phyloP scores from a whole-genome alignment of 352 stramenopile species.

The Phytophthora litchii region DNA sequence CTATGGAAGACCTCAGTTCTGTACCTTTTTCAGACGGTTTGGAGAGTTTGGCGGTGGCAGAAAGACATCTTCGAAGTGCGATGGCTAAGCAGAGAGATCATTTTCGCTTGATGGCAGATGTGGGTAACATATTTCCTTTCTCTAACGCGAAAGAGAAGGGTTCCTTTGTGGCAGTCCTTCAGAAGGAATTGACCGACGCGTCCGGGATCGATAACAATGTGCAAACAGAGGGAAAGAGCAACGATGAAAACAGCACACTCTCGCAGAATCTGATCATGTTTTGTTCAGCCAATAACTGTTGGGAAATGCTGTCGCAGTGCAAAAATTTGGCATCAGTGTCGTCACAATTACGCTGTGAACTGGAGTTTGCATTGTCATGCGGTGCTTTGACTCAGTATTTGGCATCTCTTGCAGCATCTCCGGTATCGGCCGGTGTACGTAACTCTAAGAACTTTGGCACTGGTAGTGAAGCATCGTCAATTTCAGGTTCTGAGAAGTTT shows the following conservation, averaged over 20 bases:
- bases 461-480: conserved; percentile 15
- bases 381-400: conserved; percentile 53
- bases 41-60: conserved; percentile 18
- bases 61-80: conserved; percentile 27
- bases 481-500: conserved; percentile 15
- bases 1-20: conserved; percentile 2
- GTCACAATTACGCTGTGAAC: conserved; percentile 29
- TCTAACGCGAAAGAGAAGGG: conserved; percentile 38
- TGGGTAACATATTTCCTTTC: conserved; percentile 57
- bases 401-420: conserved; percentile 40
- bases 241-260: background rate
- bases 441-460: conserved; percentile 9
- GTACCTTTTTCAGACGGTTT: conserved; percentile 26
- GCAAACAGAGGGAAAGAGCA: conserved; percentile 1
- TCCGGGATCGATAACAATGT: conserved; percentile 4
- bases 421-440: conserved; percentile 9
- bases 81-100: conserved; percentile 52
- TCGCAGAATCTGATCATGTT: conserved; percentile 62
- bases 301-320: conserved; percentile 58
- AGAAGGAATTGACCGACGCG: conserved; percentile 28
- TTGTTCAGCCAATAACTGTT: conserved; percentile 58
- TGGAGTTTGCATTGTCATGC: conserved; percentile 59
- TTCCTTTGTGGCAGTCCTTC: conserved; percentile 37
- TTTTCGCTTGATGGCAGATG: conserved; percentile 53
- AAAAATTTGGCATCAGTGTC: conserved; percentile 18